Base-by-base conservation (phyloP, 2,329 filamentous ascomycete species). In the Didymella lethalis region DNA sequence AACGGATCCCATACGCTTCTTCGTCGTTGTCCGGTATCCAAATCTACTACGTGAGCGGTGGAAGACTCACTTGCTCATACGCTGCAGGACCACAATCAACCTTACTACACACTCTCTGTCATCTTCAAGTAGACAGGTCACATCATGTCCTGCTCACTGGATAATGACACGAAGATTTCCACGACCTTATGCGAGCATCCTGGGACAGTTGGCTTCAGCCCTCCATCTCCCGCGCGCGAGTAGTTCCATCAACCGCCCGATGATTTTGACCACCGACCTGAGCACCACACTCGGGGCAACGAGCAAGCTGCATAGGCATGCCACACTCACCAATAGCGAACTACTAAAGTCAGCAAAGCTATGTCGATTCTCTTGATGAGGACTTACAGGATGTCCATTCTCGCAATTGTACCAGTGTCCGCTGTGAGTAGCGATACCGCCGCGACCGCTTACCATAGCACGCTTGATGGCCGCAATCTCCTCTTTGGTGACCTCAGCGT, bases 291-390 rank as follows among this genome's bases (percentile, higher is more conserved):
- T 53, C 83, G 0, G 88, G 87, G 64, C 89, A 92, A 2, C 72
- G 72, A 1, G 87, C 82, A 18, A 67, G 54, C 70, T 91, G 61
- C 85, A 89, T 88, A 0, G 88, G 85, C 81, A 86, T 85, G 1
- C 88, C 88, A 66, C 88, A 90, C 59, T 90, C 85, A 0, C 87
- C 87, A 31, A 90, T 81, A 0, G 86, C 85, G 63, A 90, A 83
- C 63, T 72, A 25, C 29, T 2, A 36, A 4, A 11, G 38, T 67
- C 47, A 67, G 57, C 7, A 49, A 2, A 23, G 16, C 0, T 0
- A 14, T 3, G 5, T 14, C 48, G 11, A 10, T 16, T 1, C 31
- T 16, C 4, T 1, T 10, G 23, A 4, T 4, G 4, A 8, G 11
- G 11, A 48, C 67, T 57, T 70, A 79, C 77, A 2, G 84, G 83